Evolutionary conservation across 371 early-diverging fungal genomes (phyloP).

Genomic region (Syncephalis fuscata): DNA sequence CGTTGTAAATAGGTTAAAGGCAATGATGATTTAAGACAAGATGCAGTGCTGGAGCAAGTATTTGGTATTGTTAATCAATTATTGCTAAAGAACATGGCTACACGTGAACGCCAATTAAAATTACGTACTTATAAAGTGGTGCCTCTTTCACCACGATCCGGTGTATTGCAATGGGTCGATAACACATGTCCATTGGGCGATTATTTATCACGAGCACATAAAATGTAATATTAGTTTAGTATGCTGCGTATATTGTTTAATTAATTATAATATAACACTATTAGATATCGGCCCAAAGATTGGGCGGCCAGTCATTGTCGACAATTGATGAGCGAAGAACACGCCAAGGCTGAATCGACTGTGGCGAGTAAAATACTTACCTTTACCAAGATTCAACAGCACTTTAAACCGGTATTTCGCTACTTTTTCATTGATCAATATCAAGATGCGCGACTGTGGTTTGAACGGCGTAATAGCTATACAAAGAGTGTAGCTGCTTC

Average conservation of each 20-base stretch:
- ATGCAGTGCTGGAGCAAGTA: constrained; percentile 81
- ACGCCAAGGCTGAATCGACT: constrained; percentile 3
- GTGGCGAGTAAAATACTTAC: constrained; percentile 44
- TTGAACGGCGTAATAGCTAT: constrained; percentile 50
- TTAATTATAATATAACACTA: constrained; percentile 20
- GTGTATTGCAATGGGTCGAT: constrained; percentile 96
- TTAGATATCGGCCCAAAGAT: constrained; percentile 2
- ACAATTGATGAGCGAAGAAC: constrained; percentile 7
- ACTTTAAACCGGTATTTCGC: constrained; percentile 20
- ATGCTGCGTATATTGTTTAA: too few relatives aligned
- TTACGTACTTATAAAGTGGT: constrained; percentile 85
- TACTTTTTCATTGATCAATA: not conserved
- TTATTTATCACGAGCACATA: constrained; percentile 32
- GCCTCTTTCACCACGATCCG: constrained; percentile 83
- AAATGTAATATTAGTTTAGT: constrained; percentile 35
- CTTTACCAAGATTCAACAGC: constrained; percentile 35
- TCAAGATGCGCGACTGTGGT: constrained; percentile 39
- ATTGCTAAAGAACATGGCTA: constrained; percentile 30
- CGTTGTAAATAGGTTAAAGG: constrained; percentile 7
- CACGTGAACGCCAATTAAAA: constrained; percentile 25
- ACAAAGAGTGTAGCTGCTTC: constrained; percentile 82
- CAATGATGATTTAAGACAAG: constrained; percentile 80
- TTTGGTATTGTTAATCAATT: constrained; percentile 52
- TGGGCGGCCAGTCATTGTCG: constrained; percentile 6
- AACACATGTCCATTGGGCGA: constrained; percentile 32